Evolutionary conservation across 768 basidiomycete species (phyloP), one percentile per base, ranked within the genome.

Genomic region (Clathrus columnatus): DNA sequence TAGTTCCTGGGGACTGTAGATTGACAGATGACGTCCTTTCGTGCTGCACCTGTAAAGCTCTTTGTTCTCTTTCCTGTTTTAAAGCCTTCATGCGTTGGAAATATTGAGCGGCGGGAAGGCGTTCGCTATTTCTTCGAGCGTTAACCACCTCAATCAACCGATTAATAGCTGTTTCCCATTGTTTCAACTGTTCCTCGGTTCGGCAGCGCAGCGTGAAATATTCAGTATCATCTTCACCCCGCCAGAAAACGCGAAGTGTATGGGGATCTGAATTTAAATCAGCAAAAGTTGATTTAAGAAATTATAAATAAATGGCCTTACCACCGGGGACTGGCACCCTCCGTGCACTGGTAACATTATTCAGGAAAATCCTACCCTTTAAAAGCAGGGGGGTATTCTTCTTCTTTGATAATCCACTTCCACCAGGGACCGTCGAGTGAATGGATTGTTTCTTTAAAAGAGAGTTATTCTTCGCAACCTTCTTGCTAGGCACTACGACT

Each of bases 321-420:
- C 91, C 79, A 59, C 54, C 54, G 79, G 50, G 73, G 75, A 61
- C 79, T 76, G n/a, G 86, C 78, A 52, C 81, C 73, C 14, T 28
- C 20, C 45, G 45, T 44, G 91, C 90, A 60, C 85, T 80, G 0
- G 91, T 93, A 50, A 98, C 91, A 63, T 98, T 99, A 60, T 93
- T 92, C 61, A 98, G 75, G 71, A 96, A 98, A 59, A 99, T 98
- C 26, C 96, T 84, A 4, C 96, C 96, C 64, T 99, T 99, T 57
- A 99, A 73, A 21, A 93, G 78, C 29, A 97, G 79, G 23, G 85
- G 85, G 0, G 89, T 87, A 62, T 73, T 85, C 68, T 85, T 86
- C 70, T 84, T 84, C 72, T 84, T 81, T 8, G 48, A 57, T 27
- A 82, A 77, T 29, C 75, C 77, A 53, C 72, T 71, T 30, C 76